These are phyloP conservation scores for Cercospora sojina DNA, from an alignment of 2,329 filamentous ascomycete species.

Conservation along the genomic window DNA sequence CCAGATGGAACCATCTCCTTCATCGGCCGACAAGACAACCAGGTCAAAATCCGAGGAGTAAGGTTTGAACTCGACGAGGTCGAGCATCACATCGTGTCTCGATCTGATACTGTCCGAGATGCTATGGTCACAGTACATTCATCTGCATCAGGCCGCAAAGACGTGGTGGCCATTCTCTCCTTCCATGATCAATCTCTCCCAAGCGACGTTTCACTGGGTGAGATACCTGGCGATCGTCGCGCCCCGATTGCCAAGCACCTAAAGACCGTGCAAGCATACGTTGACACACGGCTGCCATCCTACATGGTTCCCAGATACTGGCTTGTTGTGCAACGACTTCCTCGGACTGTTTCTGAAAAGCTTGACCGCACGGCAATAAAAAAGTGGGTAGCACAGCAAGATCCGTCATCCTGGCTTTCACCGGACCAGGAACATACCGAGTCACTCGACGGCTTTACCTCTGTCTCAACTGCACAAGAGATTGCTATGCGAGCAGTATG, in stretches of 20 bases:
- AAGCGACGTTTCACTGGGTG: neutral
- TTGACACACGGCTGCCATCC: neutral
- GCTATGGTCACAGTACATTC: neutral
- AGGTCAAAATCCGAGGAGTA: constrained; percentile 5
- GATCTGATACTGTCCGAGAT: neutral
- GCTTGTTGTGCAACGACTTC: neutral
- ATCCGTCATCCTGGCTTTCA: neutral
- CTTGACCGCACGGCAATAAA: neutral
- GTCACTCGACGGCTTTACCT: neutral
- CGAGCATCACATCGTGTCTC: neutral
- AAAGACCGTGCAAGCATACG: neutral
- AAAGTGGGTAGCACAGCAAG: neutral
- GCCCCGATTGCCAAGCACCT: neutral
- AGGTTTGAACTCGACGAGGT: constrained; percentile 6
- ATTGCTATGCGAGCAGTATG: neutral
- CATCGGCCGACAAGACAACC: constrained; percentile 1
- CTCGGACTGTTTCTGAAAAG: neutral
- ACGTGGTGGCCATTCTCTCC: neutral
- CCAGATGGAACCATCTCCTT: constrained; percentile 5
- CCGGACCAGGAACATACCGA: neutral
- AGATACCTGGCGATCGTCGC: neutral
- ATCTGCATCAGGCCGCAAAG: neutral
- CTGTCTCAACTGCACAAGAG: neutral
- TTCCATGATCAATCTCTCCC: neutral
- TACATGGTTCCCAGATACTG: neutral